Evolutionary conservation across 1,284 basidiomycete species (phyloP).

Genomic region (Lentinus polychrous): DNA sequence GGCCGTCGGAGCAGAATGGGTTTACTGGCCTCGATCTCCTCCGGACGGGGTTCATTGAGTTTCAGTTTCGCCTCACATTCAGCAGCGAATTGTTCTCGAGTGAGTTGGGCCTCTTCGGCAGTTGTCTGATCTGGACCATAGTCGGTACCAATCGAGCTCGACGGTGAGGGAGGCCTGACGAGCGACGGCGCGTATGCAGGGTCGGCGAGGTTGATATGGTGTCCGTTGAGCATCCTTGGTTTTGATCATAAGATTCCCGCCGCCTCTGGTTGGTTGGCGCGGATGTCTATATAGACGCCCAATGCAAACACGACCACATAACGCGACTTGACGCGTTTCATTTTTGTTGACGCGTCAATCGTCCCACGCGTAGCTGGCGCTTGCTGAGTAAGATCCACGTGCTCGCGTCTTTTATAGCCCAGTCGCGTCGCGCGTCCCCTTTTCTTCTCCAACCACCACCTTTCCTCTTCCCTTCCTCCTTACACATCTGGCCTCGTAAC

Average conservation of each 20-base stretch:
- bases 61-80: slow-evolving; percentile 44
- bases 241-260: neutral
- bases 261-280: neutral
- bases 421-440: slow-evolving; percentile 21
- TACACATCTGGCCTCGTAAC: slow-evolving; percentile 2
- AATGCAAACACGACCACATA: slow-evolving; percentile 10
- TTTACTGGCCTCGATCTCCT: slow-evolving; percentile 37
- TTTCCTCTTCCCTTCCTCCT: slow-evolving; percentile 11
- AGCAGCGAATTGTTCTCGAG: slow-evolving; percentile 41
- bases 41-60: slow-evolving; percentile 33
- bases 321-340: slow-evolving; percentile 7
- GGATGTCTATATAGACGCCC: neutral
- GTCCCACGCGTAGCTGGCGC: slow-evolving; percentile 13
- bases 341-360: slow-evolving; percentile 2
- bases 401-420: slow-evolving; percentile 18
- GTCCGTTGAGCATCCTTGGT: slow-evolving; percentile 16
- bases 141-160: slow-evolving; percentile 62
- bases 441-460: slow-evolving; percentile 28
- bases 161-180: slow-evolving; percentile 60
- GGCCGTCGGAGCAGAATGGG: slow-evolving; percentile 21
- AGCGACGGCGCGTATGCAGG: slow-evolving; percentile 55
- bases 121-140: slow-evolving; percentile 58
- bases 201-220: slow-evolving; percentile 28
- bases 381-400: slow-evolving; percentile 2
- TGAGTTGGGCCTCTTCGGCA: slow-evolving; percentile 46